Evolutionary conservation across 345 rosid species (phyloP).

Genomic region (Acer negundo): DNA sequence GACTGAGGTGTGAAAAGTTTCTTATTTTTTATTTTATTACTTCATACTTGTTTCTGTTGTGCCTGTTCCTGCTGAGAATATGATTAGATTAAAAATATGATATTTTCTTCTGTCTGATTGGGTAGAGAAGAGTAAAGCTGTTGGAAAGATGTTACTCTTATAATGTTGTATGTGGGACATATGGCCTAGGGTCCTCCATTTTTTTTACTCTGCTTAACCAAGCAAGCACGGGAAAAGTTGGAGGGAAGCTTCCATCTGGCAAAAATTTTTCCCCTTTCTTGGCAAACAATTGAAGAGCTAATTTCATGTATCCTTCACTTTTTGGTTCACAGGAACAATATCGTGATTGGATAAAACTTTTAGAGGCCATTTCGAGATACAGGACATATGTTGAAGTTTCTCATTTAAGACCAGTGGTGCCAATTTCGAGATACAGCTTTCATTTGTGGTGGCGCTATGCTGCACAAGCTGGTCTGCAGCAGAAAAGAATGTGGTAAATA

Average conservation of each 20-base stretch:
- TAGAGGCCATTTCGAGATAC: slow-evolving; percentile 90
- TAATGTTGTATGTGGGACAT: not conserved
- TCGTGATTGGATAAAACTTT: slow-evolving; percentile 93
- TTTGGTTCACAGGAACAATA: slow-evolving; percentile 73
- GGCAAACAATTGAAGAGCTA: slow-evolving; percentile 20
- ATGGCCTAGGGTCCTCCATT: slow-evolving; percentile 4
- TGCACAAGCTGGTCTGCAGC: slow-evolving; percentile 82
- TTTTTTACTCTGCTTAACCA: not conserved
- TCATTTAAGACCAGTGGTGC: slow-evolving; percentile 82
- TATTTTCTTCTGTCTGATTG: slow-evolving; percentile 7
- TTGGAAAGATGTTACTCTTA: not conserved
- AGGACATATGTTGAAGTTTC: slow-evolving; percentile 79
- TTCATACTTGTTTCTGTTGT: slow-evolving; percentile 8
- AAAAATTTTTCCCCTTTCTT: slow-evolving; percentile 9
- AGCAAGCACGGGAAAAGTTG: not conserved
- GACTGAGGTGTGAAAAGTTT: slow-evolving; percentile 63
- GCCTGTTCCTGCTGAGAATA: not conserved
- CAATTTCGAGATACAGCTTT: slow-evolving; percentile 57
- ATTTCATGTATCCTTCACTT: slow-evolving; percentile 25
- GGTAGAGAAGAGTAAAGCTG: not conserved
- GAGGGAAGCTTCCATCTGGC: slow-evolving; percentile 16
- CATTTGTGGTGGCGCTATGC: slow-evolving; percentile 93
- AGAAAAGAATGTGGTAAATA: slow-evolving; percentile 78
- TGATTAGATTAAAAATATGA: not conserved
- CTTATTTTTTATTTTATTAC: not conserved